Evolutionary conservation across 306 rosid genomes (phyloP).

Genomic region (Luffa acutangula): DNA sequence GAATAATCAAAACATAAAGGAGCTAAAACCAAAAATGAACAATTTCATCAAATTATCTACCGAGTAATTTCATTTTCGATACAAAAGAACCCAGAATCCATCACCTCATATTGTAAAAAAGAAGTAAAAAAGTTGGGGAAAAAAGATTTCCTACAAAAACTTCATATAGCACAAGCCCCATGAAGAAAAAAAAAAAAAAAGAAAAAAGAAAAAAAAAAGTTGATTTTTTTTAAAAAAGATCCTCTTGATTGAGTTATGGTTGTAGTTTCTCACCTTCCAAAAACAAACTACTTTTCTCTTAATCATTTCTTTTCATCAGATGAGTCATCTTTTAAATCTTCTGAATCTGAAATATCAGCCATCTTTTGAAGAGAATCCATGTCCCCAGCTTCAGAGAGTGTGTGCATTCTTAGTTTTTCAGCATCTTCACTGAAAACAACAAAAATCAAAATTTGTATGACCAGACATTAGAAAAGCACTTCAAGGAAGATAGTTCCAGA

Average conservation of each 20-base stretch:
- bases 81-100: background rate
- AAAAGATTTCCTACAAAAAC: background rate
- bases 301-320: background rate
- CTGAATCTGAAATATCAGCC: conserved; percentile 61
- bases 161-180: background rate
- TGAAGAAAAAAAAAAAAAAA: no score
- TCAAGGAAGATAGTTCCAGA: background rate
- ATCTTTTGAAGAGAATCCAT: conserved; percentile 69
- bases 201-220: background rate
- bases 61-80: background rate
- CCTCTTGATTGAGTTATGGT: background rate
- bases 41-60: background rate
- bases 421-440: conserved; percentile 66
- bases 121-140: background rate
- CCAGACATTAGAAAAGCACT: background rate
- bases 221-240: no score
- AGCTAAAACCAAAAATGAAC: background rate
- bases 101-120: background rate
- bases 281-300: background rate
- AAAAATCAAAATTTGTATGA: background rate
- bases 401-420: conserved; percentile 61
- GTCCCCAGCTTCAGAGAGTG: conserved; percentile 67
- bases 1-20: background rate
- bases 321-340: conserved; percentile 29
- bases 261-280: background rate